Evolutionary conservation across 2,329 filamentous ascomycete genomes (phyloP).

Genomic region (Ophiosphaerella narmari): DNA sequence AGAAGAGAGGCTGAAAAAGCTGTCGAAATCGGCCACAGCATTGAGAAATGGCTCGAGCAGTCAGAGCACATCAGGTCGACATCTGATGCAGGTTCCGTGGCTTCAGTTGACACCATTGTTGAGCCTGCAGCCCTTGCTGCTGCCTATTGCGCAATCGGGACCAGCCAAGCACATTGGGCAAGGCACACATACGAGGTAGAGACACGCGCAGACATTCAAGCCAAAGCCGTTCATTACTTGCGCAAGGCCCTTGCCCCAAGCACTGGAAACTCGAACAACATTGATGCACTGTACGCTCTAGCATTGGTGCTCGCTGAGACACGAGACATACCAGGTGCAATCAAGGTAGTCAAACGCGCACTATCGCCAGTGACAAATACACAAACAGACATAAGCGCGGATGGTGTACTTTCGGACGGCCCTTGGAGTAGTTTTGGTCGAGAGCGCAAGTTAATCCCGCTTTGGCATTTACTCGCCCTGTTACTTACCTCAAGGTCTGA

Average conservation of each 20-base stretch:
- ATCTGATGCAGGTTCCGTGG: constrained; percentile 31
- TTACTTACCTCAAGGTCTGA: constrained; percentile 86
- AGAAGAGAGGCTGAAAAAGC: constrained; percentile 78
- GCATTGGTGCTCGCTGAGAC: constrained; percentile 87
- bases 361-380: constrained; percentile 60
- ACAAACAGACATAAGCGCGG: constrained; percentile 33
- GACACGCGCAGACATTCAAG: constrained; percentile 72
- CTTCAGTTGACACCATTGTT: constrained; percentile 51
- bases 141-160: constrained; percentile 82
- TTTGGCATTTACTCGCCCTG: constrained; percentile 91
- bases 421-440: constrained; percentile 45
- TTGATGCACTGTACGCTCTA: constrained; percentile 79
- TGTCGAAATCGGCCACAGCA: constrained; percentile 67
- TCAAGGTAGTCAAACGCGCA: constrained; percentile 79
- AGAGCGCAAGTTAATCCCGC: constrained; percentile 70
- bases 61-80: constrained; percentile 31
- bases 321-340: constrained; percentile 76
- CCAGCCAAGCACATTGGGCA: constrained; percentile 87
- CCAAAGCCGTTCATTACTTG: constrained; percentile 76
- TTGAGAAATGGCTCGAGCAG: constrained; percentile 77
- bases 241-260: constrained; percentile 73
- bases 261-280: constrained; percentile 67
- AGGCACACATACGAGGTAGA: constrained; percentile 77
- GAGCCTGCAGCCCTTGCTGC: constrained; percentile 63
- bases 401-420: constrained; percentile 38